phyloP scores from a whole-genome alignment of 495 filamentous ascomycete species.

The Podospora pseudopauciseta region DNA sequence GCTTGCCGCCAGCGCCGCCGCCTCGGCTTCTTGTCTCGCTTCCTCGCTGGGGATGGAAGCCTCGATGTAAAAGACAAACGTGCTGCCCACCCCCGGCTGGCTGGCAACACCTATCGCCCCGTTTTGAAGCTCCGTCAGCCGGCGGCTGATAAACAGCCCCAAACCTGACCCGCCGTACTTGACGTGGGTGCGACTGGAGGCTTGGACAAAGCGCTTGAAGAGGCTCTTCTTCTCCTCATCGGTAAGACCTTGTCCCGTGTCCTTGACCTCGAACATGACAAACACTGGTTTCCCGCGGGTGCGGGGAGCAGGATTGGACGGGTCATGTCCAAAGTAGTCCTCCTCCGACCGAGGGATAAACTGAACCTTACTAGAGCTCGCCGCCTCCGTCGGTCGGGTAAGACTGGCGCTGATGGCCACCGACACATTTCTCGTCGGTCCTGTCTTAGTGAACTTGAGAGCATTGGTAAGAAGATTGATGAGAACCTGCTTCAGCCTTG shows the following conservation, averaged over 20 bases:
- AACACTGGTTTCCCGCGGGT: slow-evolving; percentile 43
- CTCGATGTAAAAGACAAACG: slow-evolving; percentile 75
- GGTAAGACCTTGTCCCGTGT: slow-evolving; percentile 69
- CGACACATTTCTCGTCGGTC: slow-evolving; percentile 34
- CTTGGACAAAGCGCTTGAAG: slow-evolving; percentile 75
- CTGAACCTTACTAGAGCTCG: slow-evolving; percentile 32
- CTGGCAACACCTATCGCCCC: slow-evolving; percentile 72
- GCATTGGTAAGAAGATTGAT: slow-evolving; percentile 71
- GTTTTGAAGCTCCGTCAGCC: slow-evolving; percentile 70
- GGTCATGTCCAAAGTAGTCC: slow-evolving; percentile 15
- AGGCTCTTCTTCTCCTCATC: slow-evolving; percentile 63
- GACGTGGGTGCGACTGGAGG: slow-evolving; percentile 66
- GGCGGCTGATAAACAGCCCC: slow-evolving; percentile 70
- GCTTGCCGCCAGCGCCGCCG: slow-evolving; percentile 18
- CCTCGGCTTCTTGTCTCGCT: slow-evolving; percentile 32
- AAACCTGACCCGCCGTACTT: slow-evolving; percentile 75
- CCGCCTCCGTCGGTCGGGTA: slow-evolving; percentile 30
- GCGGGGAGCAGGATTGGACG: slow-evolving; percentile 8
- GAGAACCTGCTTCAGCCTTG: slow-evolving; percentile 66
- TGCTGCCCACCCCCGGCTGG: slow-evolving; percentile 63
- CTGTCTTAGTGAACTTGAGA: slow-evolving; percentile 68
- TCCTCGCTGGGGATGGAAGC: slow-evolving; percentile 44
- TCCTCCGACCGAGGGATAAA: slow-evolving; percentile 35
- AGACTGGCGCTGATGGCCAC: slow-evolving; percentile 33
- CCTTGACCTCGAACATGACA: slow-evolving; percentile 66